Evolutionary conservation across 176 grass and related monocot species (phyloP), one percentile per base, ranked within the genome.

Genomic region (Thalia dealbata): DNA sequence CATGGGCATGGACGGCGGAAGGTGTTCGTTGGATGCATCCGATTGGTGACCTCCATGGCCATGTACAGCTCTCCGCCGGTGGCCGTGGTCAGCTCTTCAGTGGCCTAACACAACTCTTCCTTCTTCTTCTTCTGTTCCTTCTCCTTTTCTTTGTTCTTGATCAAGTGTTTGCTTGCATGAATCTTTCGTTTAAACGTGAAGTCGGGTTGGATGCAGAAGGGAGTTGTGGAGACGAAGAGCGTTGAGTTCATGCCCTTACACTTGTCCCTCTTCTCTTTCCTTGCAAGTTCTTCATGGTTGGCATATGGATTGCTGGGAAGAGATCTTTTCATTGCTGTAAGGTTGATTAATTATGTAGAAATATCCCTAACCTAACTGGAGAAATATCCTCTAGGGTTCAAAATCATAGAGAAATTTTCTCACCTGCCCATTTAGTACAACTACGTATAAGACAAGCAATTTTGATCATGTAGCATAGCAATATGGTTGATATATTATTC

Each of bases 161-260:
- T n/a, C n/a, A n/a, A n/a, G n/a, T n/a, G n/a, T n/a, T n/a, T n/a
- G n/a, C n/a, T n/a, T n/a, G n/a, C n/a, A n/a, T 59, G 19, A 1
- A 18, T 59, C 19, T 59, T 3, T 59, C 3, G 11, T n/a, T 13
- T 55, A 19, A 3, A 19, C 18, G 8, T 55, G 52, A 1, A 48
- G n/a, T 8, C 6, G 45, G 45, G 45, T 2, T 51, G 3, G 61
- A 73, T 74, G 61, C 79, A 91, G 88, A 91, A 80, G 81, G 84
- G 78, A 83, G 91, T 95, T 27, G 79, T 90, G 35, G 83, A 35
- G 87, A 90, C 87, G 13, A 95, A 85, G 61, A 95, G 91, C 51
- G 87, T 90, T 71, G 84, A 90, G 72, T 95, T 87, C 84, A 95
- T 95, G 91, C 91, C 91, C 62, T 90, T 90, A 84, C 81, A 90